phyloP scores from a whole-genome alignment of 2,329 filamentous ascomycete species.

The Clarireedia homoeocarpa region DNA sequence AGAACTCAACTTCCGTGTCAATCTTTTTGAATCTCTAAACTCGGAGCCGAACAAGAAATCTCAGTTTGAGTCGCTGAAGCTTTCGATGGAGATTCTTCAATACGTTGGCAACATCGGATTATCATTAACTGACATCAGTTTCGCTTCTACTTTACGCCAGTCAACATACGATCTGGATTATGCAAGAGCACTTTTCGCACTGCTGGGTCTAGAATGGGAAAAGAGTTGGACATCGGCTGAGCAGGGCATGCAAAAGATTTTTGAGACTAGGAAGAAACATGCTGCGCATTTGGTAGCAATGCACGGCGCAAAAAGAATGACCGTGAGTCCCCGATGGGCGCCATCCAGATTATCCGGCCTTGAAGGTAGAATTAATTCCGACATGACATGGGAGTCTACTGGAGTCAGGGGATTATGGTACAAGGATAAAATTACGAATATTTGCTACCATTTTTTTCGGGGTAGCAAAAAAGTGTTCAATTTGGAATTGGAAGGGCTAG shows the following conservation, averaged over 20 bases:
- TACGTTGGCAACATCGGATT: constrained; percentile 2
- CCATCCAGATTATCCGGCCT: not conserved
- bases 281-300: not conserved
- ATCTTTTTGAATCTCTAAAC: not conserved
- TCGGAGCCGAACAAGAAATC: not conserved
- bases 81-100: not conserved
- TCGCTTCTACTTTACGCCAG: constrained; percentile 5
- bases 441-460: not conserved
- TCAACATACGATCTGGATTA: constrained; percentile 14
- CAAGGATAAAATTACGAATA: not conserved
- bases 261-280: not conserved
- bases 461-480: not conserved
- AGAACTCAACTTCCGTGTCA: not conserved
- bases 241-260: constrained; percentile 10
- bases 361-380: not conserved
- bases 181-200: constrained; percentile 16
- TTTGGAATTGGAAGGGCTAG: not conserved
- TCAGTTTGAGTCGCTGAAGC: not conserved
- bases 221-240: constrained; percentile 12
- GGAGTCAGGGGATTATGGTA: constrained; percentile 1
- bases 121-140: constrained; percentile 9
- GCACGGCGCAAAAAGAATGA: not conserved
- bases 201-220: constrained; percentile 12
- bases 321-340: not conserved
- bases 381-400: not conserved